Percentiles rank a stretch among this genome's conserved stretches.
These are phyloP conservation scores for Paramecium pentaurelia DNA, from an alignment of 73 alveolate species.

Conservation along the genomic window DNA sequence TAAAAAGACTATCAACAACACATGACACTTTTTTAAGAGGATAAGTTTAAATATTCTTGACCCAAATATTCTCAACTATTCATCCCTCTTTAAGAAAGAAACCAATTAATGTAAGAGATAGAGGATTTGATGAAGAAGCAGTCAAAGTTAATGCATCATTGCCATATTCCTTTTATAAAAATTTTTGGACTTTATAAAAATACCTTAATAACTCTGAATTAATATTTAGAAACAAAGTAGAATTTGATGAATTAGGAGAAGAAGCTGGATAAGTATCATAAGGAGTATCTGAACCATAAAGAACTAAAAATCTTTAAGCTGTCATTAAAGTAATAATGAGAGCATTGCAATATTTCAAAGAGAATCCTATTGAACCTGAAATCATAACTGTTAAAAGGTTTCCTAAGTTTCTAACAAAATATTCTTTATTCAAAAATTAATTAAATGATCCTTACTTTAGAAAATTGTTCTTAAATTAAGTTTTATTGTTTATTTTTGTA, in stretches of 20 bases:
- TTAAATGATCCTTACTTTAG: conserved; percentile 40
- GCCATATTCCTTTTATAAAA: background rate
- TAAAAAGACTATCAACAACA: conserved; percentile 32
- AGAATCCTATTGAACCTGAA: background rate
- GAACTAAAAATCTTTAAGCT: background rate
- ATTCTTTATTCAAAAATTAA: background rate
- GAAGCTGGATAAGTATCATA: background rate
- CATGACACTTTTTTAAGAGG: conserved; percentile 43
- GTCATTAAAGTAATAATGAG: background rate
- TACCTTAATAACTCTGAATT: background rate
- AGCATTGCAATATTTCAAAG: conserved; percentile 2
- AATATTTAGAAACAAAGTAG: background rate
- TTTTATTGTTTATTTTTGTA: conserved; percentile 3
- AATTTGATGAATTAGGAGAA: conserved; percentile 25
- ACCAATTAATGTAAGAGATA: background rate
- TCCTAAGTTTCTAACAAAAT: conserved; percentile 41
- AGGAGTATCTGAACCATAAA: background rate
- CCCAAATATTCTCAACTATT: background rate
- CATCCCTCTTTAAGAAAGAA: background rate
- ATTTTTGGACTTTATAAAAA: conserved; percentile 28
- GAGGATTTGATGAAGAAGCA: conserved; percentile 18
- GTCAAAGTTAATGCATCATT: background rate
- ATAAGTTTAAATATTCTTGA: background rate
- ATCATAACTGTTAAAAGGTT: background rate
- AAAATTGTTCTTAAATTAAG: conserved; percentile 6